These are phyloP conservation scores for Diplodia mutila DNA, from an alignment of 2,329 filamentous ascomycete genomes.

Conservation along the genomic window DNA sequence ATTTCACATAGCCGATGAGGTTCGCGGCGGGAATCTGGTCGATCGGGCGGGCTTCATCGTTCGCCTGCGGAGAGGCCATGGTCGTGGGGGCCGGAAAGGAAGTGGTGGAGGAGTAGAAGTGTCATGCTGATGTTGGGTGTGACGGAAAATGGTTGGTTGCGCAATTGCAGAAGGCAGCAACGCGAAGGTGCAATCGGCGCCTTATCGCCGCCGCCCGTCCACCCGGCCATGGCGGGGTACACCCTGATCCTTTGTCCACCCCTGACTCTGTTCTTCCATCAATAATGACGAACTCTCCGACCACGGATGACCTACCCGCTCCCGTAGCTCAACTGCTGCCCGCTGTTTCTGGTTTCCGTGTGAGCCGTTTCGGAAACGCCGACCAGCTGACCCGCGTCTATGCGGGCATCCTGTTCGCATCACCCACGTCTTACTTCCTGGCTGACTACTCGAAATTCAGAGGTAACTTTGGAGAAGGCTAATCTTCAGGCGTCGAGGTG, in stretches of 20 bases:
- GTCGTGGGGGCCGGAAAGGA: not conserved
- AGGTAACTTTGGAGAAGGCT: not conserved
- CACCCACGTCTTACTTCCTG: too few species aligned
- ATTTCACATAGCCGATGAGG: constrained; percentile 14
- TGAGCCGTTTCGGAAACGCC: not conserved
- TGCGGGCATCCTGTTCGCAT: not conserved
- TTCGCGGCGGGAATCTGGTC: not conserved
- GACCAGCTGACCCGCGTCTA: not conserved
- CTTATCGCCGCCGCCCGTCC: not conserved
- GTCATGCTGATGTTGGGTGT: not conserved
- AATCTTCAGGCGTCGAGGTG: not conserved
- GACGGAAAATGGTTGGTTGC: not conserved
- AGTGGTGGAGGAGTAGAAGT: not conserved
- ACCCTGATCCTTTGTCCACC: not conserved
- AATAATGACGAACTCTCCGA: not conserved
- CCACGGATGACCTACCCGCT: not conserved
- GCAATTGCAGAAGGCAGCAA: not conserved
- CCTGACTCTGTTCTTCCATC: not conserved
- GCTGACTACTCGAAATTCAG: not conserved
- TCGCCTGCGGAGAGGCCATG: not conserved
- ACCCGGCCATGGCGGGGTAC: not conserved
- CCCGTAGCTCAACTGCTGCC: not conserved
- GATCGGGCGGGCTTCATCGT: not conserved
- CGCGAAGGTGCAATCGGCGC: not conserved
- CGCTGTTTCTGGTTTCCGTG: too few species aligned